Conservation (phyloP, 306 rosid genomes). For the Ziziphus jujuba region DNA sequence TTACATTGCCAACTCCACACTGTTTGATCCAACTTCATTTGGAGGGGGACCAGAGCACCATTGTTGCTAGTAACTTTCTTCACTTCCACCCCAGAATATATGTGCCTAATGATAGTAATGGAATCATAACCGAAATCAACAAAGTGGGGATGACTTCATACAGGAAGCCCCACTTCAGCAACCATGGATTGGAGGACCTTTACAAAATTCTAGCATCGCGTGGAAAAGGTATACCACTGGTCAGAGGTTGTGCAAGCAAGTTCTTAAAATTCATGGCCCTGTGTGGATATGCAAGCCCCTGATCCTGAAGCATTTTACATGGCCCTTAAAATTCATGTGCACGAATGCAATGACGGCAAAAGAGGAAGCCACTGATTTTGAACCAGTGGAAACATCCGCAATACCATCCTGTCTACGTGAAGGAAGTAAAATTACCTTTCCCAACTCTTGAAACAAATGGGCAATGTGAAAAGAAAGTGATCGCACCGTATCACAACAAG, state of each 20-base stretch:
- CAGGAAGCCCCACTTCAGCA: constrained; percentile 88
- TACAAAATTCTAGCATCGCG: constrained; percentile 82
- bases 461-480: constrained; percentile 90
- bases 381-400: constrained; percentile 68
- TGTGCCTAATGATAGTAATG: constrained; percentile 75
- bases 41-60: constrained; percentile 80
- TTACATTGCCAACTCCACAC: too few species aligned
- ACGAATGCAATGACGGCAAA: constrained; percentile 70
- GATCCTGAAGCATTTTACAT: constrained; percentile 53
- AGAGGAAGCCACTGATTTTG: constrained; percentile 83
- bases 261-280: constrained; percentile 61
- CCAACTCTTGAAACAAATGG: constrained; percentile 94
- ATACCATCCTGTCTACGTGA: constrained; percentile 92
- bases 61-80: constrained; percentile 60
- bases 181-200: constrained; percentile 96
- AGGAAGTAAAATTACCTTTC: constrained; percentile 84
- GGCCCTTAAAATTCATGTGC: constrained; percentile 86
- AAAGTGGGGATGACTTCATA: constrained; percentile 89
- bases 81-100: constrained; percentile 89
- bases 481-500: constrained; percentile 84
- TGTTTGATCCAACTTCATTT: too few species aligned
- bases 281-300: constrained; percentile 67
- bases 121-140: constrained; percentile 80
- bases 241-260: constrained; percentile 78
- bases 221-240: constrained; percentile 65